Base-by-base conservation (phyloP, 495 filamentous ascomycete genomes). In the Penicillium bovifimosum region DNA sequence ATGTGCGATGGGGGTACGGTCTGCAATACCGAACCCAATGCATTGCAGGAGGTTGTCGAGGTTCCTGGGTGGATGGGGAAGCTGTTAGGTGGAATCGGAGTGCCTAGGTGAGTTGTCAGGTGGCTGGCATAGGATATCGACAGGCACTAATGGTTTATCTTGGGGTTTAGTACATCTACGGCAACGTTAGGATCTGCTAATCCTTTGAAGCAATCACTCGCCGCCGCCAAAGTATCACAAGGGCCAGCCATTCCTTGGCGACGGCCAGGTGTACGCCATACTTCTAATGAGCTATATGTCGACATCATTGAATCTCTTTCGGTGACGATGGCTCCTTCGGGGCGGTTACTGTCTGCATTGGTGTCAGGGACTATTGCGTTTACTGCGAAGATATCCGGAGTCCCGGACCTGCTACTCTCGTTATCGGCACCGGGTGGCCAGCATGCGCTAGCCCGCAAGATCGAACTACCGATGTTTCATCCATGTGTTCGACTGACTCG, bases 1-100 rank as follows among this genome's bases (percentile, higher is more conserved):
- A 96, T 97, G 85, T 96, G 91, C 66, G 93, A 99, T 80, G 91
- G 83, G 10, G 95, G 93, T 3, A 77, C 84, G n/a, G 78, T 96
- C 10, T 86, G 80, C 63, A 95, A 89, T 39, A 96, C 92, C 9
- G 93, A 99, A 65, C 87, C 87, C 3, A 97, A 97, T 73, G 89
- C 91, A 6, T 68, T 99, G 58, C 81, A 91, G 56, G 93, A 99
- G 68, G 76, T 91, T 44, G 89, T 99, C 0, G 89, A 96, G 62
- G 88, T 92, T 9, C 87, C 92, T 44, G 88, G 88, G 33, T 86
- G 87, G 71, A 81, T 99, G 71, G 90, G 87, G 51, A 96, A 92
- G 71, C 66, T 97, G 53, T 74, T 99, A n/a, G 88, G 89, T 38
- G 88, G 86, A 33, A 87, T 97, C 28, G 88, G 84, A 53, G 74